phyloP scores from a whole-genome alignment of 2,329 filamentous ascomycete species.

The Penicillium fuscoglaucum region DNA sequence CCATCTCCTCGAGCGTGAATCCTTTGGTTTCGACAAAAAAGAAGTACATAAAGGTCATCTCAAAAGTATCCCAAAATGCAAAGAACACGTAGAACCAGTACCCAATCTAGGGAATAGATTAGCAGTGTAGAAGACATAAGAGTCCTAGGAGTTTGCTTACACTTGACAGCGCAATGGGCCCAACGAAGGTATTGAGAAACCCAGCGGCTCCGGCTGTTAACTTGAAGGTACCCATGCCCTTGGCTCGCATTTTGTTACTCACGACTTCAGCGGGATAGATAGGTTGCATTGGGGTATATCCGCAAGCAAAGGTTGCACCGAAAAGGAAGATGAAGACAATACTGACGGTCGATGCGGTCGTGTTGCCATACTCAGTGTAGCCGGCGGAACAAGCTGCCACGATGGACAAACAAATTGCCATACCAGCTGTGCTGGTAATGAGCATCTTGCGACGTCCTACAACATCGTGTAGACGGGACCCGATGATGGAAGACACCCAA shows the following conservation, averaged over 20 bases:
- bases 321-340: neutral
- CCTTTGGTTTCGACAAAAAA: neutral
- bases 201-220: neutral
- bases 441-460: neutral
- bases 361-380: neutral
- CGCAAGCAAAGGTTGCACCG: neutral
- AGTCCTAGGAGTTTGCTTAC: neutral
- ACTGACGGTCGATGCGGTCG: neutral
- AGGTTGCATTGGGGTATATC: neutral
- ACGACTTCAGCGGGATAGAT: neutral
- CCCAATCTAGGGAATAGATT: neutral
- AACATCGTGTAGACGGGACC: neutral
- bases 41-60: neutral
- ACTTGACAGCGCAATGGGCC: neutral
- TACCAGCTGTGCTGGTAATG: neutral
- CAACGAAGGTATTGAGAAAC: neutral
- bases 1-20: neutral
- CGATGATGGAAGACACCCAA: neutral
- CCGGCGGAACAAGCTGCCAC: neutral
- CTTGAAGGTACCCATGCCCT: neutral
- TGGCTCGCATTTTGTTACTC: neutral
- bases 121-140: neutral
- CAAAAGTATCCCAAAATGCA: neutral
- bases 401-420: neutral
- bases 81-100: neutral